Percentiles rank a stretch among this genome's conserved stretches.
These are phyloP conservation scores for Phytophthora europaea DNA, from an alignment of 352 stramenopile genomes.

Conservation along the genomic window DNA sequence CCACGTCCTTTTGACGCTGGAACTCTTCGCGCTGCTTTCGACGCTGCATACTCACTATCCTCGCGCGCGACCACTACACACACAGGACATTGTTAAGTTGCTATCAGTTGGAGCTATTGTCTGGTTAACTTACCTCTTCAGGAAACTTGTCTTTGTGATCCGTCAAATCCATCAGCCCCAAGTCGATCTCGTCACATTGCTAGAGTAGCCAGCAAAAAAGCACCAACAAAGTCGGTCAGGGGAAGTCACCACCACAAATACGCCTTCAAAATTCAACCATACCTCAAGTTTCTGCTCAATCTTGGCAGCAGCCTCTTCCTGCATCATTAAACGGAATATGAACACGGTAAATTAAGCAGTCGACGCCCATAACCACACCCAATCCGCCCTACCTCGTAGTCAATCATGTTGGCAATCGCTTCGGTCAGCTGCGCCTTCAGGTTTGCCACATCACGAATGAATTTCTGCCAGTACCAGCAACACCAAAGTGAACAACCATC, in stretches of 20 bases:
- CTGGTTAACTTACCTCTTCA: constrained; percentile 59
- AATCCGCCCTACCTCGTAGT: constrained; percentile 60
- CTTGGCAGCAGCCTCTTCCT: constrained; percentile 69
- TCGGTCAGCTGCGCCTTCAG: constrained; percentile 64
- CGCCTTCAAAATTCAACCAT: constrained; percentile 1
- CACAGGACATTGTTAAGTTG: not conserved
- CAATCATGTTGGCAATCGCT: constrained; percentile 68
- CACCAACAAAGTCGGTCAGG: constrained; percentile 13
- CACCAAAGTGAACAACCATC: not conserved
- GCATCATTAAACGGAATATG: constrained; percentile 10
- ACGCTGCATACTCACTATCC: constrained; percentile 58
- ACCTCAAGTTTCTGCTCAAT: constrained; percentile 84
- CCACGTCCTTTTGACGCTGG: constrained; percentile 72
- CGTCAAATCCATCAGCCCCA: constrained; percentile 75
- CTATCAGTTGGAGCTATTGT: not conserved
- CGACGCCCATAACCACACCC: not conserved
- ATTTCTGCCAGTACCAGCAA: constrained; percentile 59
- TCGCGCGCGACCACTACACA: constrained; percentile 68
- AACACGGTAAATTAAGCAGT: not conserved
- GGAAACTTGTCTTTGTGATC: constrained; percentile 77
- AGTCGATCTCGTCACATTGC: constrained; percentile 89
- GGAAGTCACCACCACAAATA: not conserved
- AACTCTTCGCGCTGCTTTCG: constrained; percentile 70
- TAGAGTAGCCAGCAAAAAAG: constrained; percentile 25
- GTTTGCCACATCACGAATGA: constrained; percentile 58